Conservation (phyloP, 805 yeast genomes). For the Candida sonorensis region DNA sequence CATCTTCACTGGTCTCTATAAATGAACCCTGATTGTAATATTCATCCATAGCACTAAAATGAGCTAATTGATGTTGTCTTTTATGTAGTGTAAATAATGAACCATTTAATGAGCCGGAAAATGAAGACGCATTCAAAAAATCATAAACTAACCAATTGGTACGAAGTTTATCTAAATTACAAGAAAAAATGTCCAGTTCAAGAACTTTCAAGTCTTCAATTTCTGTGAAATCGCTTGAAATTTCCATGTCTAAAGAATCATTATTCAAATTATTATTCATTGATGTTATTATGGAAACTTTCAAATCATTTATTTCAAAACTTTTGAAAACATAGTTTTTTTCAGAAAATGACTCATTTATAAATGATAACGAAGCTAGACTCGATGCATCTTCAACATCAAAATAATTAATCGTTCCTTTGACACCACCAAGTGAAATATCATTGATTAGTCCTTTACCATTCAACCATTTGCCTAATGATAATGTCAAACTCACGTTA, state of each 20-base stretch:
- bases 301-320: slow-evolving; percentile 46
- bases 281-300: slow-evolving; percentile 22
- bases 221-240: neutral
- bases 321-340: slow-evolving; percentile 32
- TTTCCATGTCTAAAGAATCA: neutral
- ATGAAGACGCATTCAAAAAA: slow-evolving; percentile 60
- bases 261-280: slow-evolving; percentile 1
- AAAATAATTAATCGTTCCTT: slow-evolving; percentile 27
- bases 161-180: slow-evolving; percentile 57
- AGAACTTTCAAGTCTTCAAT: slow-evolving; percentile 29
- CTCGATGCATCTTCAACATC: slow-evolving; percentile 4
- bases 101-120: slow-evolving; percentile 69
- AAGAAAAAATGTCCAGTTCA: slow-evolving; percentile 53
- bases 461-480: slow-evolving; percentile 49
- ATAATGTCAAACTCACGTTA: slow-evolving; percentile 37
- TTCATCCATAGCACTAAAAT: slow-evolving; percentile 29
- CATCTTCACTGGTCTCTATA: too few relatives aligned
- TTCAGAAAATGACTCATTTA: slow-evolving; percentile 20
- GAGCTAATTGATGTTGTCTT: slow-evolving; percentile 52
- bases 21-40: slow-evolving; percentile 6
- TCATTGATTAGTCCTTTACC: slow-evolving; percentile 47
- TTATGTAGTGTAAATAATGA: slow-evolving; percentile 73
- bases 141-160: slow-evolving; percentile 55
- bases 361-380: neutral
- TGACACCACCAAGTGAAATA: slow-evolving; percentile 41